Evolutionary conservation across 1,284 basidiomycete genomes (phyloP), one percentile per base, ranked within the genome.

Genomic region (Irpex sp.): DNA sequence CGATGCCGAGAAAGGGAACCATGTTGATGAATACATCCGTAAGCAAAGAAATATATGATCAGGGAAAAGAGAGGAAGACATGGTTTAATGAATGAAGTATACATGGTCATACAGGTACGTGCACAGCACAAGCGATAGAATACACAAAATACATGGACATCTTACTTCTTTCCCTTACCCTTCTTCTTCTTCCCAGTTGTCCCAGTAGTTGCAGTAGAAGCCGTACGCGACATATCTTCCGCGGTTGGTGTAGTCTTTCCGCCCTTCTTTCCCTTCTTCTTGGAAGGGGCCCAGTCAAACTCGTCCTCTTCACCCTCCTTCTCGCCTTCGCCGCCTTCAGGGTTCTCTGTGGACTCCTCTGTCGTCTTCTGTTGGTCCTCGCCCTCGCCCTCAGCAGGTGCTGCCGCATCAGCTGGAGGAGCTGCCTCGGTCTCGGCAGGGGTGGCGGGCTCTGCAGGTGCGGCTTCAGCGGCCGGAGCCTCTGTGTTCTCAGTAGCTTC

Each of bases 241-340:
- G 68, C 65, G 21, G 64, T 57, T 0, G 63, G 60, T 4, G 66
- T 61, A 3, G 49, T 63, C 2, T 58, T 57, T 21, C 61, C 64
- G 52, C 68, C 67, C 60, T 68, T 70, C 68, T 70, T 70, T 48
- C 66, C 68, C 67, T 65, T 67, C 65, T 66, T 66, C 58, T 56
- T 52, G 34, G 59, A 38, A 36, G 58, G 38, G 11, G 44, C 56
- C 49, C 57, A 40, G 37, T 51, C 26, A 57, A n/a, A 58, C 9
- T 68, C 67, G 4, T 56, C 62, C 31, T 62, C 62, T 49, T 63
- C 61, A 26, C 13, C 37, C 5, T 36, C 57, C 17, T 62, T 40
- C 26, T 52, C 51, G 15, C 49, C 62, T 26, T 60, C 61, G 4
- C 38, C 62, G 19, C 13, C 44, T 31, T 31, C 57, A 40, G 55